A percentile compares a stretch with the other conserved stretches of the same genome.
Conservation (phyloP, 2,329 filamentous ascomycete genomes). For the Colletotrichum euphorbiae region DNA sequence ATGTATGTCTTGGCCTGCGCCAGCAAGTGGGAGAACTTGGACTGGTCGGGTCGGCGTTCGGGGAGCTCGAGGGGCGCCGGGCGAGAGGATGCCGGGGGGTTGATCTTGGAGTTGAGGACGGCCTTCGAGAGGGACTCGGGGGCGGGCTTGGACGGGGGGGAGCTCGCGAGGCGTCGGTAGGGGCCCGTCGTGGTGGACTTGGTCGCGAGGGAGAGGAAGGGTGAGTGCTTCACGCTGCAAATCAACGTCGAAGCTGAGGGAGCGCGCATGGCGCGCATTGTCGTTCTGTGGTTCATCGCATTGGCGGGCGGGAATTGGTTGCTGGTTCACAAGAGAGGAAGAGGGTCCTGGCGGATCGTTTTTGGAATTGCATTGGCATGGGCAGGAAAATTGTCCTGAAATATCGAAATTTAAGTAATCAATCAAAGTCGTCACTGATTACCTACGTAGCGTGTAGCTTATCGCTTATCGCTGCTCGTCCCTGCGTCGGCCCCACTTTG, state of each 20-base stretch:
- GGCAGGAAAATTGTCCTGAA: constrained; percentile 13
- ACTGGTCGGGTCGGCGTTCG: constrained; percentile 57
- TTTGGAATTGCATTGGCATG: constrained; percentile 3
- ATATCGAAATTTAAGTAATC: constrained; percentile 29
- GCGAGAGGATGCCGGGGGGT: constrained; percentile 79
- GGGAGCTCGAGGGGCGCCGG: constrained; percentile 77
- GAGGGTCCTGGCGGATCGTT: neutral
- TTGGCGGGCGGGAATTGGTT: constrained; percentile 11
- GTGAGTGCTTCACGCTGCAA: neutral
- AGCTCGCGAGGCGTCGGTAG: constrained; percentile 31
- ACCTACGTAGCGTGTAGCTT: constrained; percentile 20
- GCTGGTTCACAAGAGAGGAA: neutral
- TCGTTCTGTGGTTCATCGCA: constrained; percentile 40
- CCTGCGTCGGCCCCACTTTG: constrained; percentile 24
- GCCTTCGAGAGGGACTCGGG: constrained; percentile 13
- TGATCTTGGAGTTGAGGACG: constrained; percentile 56
- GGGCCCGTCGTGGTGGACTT: constrained; percentile 3
- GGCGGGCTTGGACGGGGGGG: constrained; percentile 12
- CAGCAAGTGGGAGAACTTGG: constrained; percentile 57
- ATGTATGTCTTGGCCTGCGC: constrained; percentile 79
- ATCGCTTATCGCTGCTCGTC: constrained; percentile 22
- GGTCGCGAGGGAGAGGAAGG: constrained; percentile 4
- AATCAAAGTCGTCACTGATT: constrained; percentile 35
- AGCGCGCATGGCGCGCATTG: constrained; percentile 40
- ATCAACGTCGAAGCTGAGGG: constrained; percentile 17